Conservation (phyloP, 495 filamentous ascomycete species). For the Letharia columbiana region DNA sequence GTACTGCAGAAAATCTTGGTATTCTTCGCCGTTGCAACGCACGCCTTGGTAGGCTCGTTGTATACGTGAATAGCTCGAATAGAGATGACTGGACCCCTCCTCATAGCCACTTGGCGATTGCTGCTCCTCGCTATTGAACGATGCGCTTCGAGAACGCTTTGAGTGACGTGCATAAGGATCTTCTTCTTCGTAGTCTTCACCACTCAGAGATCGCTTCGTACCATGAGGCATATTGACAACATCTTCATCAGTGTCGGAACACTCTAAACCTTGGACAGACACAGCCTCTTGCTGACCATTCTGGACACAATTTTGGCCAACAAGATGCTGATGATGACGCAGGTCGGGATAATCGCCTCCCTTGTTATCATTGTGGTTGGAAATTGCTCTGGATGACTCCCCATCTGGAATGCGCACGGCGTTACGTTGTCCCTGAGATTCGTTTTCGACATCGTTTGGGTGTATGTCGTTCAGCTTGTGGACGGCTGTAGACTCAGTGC, state of each 20-base stretch:
- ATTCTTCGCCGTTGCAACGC: not conserved
- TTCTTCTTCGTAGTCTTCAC: not conserved
- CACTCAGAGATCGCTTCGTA: constrained; percentile 5
- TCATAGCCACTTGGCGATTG: not conserved
- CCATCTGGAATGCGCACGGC: not conserved
- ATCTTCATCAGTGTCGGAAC: not conserved
- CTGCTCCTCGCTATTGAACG: not conserved
- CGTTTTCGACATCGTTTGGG: not conserved
- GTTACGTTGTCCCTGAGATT: not conserved
- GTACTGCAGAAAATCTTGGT: not conserved
- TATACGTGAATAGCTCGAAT: not conserved
- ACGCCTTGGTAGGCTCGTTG: not conserved
- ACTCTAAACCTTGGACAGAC: not conserved
- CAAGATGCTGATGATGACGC: not conserved
- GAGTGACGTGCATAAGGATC: not conserved
- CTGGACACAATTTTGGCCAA: not conserved
- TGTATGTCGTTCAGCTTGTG: not conserved
- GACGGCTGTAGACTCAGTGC: not conserved
- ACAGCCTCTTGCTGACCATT: not conserved
- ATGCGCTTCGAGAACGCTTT: constrained; percentile 2
- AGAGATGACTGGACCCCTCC: not conserved
- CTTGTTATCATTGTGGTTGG: not conserved
- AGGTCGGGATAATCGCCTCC: not conserved
- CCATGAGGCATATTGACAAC: not conserved
- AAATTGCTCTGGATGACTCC: not conserved